phyloP scores from a whole-genome alignment of 2,329 filamentous ascomycete species.

The Arthrocladium fulminans region DNA sequence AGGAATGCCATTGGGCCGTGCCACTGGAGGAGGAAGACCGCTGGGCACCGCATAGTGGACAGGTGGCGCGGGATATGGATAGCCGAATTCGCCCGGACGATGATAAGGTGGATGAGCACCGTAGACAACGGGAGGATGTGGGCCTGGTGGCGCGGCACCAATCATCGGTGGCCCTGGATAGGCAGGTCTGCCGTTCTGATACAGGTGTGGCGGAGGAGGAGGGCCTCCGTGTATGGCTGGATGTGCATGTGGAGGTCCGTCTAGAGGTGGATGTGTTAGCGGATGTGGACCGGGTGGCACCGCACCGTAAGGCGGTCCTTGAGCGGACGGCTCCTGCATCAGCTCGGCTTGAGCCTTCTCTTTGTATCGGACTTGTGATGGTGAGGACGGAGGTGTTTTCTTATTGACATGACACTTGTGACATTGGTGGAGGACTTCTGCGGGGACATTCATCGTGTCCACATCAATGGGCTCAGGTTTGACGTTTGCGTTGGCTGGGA shows the following conservation, averaged over 20 bases:
- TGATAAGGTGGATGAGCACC: constrained; percentile 1
- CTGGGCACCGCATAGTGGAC: background rate
- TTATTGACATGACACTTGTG: constrained; percentile 60
- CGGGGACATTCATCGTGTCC: constrained; percentile 12
- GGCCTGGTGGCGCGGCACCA: background rate
- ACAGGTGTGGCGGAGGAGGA: constrained; percentile 1
- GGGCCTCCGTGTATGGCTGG: constrained; percentile 5
- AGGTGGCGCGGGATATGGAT: constrained; percentile 2
- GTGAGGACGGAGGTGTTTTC: constrained; percentile 21
- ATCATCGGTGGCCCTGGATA: background rate
- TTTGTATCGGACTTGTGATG: constrained; percentile 19
- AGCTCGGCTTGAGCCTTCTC: constrained; percentile 28
- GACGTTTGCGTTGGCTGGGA: constrained; percentile 15
- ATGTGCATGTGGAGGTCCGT: constrained; percentile 14
- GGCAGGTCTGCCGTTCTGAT: background rate
- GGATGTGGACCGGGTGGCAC: constrained; percentile 26
- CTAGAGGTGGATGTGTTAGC: constrained; percentile 21
- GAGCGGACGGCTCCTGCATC: constrained; percentile 12
- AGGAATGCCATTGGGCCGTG: constrained; percentile 4
- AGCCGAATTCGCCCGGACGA: constrained; percentile 1
- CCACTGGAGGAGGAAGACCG: background rate
- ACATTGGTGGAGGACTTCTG: constrained; percentile 53
- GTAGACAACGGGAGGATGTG: background rate
- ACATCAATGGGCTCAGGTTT: constrained; percentile 23
- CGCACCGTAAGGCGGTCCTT: constrained; percentile 32